Conservation (phyloP, 2,329 filamentous ascomycete genomes). For the Pleurostoma richardsiae region DNA sequence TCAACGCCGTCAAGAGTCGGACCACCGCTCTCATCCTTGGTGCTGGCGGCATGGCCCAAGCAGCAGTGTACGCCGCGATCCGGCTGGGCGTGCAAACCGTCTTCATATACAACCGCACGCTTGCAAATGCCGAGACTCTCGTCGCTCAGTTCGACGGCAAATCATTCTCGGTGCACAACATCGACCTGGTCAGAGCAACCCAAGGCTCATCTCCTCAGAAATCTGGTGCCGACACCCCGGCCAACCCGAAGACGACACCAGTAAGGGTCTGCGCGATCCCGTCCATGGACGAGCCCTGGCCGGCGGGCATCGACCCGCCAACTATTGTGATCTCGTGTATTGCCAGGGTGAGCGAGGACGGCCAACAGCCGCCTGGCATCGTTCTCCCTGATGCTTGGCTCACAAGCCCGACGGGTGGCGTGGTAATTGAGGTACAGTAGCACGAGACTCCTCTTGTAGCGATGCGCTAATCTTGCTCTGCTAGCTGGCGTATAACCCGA, state of each 20-base stretch:
- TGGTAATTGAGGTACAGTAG: constrained; percentile 36
- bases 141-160: constrained; percentile 47
- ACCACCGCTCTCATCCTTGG: constrained; percentile 35
- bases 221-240: too few species aligned
- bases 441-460: too few species aligned
- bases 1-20: constrained; percentile 40
- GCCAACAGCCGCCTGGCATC: too few species aligned
- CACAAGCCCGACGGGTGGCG: constrained; percentile 51
- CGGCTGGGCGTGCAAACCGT: constrained; percentile 55
- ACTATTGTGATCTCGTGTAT: too few species aligned
- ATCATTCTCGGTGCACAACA: too few species aligned
- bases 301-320: too few species aligned
- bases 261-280: too few species aligned
- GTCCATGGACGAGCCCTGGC: too few species aligned
- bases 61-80: constrained; percentile 54
- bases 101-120: constrained; percentile 53
- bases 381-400: constrained; percentile 38
- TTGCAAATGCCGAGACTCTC: constrained; percentile 44
- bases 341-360: too few species aligned
- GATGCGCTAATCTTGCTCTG: background rate
- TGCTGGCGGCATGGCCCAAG: constrained; percentile 32
- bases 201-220: too few species aligned
- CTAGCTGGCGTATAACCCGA: constrained; percentile 21
- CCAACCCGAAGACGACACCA: too few species aligned
- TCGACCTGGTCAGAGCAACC: too few species aligned